Conservation (phyloP, 345 rosid species). For the Acer yangbiense region DNA sequence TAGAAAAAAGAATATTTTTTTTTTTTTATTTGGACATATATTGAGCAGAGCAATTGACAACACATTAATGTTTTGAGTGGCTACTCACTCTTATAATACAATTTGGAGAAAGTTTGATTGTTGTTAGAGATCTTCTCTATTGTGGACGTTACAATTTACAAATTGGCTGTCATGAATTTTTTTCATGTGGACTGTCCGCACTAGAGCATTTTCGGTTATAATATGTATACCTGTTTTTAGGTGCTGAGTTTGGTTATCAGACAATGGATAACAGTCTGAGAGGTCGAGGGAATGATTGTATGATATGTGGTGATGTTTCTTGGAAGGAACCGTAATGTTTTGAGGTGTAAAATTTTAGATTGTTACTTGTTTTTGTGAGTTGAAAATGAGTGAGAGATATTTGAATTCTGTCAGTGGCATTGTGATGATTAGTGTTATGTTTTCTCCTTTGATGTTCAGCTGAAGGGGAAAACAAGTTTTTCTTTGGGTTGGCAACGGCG, state of each 20-base stretch:
- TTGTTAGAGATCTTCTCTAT: neutral
- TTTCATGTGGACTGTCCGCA: neutral
- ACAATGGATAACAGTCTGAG: neutral
- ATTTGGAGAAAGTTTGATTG: neutral
- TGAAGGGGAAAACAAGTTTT: slow-evolving; percentile 60
- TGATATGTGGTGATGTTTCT: neutral
- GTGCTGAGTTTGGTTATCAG: no score
- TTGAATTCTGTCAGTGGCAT: neutral
- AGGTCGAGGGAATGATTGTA: neutral
- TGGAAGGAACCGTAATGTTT: neutral
- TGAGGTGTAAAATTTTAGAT: neutral
- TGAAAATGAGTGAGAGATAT: neutral
- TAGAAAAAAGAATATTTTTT: no score
- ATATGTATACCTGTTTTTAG: no score
- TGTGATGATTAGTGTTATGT: neutral
- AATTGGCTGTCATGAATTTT: no score
- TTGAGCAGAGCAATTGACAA: neutral
- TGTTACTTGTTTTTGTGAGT: neutral
- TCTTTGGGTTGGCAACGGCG: slow-evolving; percentile 98
- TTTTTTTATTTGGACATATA: neutral
- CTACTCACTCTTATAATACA: neutral
- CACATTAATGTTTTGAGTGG: neutral
- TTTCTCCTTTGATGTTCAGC: slow-evolving; percentile 11
- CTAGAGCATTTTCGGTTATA: neutral
- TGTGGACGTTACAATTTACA: neutral